These are phyloP conservation scores for Calonectria hawksworthii DNA, from an alignment of 2,329 filamentous ascomycete species.

Conservation along the genomic window DNA sequence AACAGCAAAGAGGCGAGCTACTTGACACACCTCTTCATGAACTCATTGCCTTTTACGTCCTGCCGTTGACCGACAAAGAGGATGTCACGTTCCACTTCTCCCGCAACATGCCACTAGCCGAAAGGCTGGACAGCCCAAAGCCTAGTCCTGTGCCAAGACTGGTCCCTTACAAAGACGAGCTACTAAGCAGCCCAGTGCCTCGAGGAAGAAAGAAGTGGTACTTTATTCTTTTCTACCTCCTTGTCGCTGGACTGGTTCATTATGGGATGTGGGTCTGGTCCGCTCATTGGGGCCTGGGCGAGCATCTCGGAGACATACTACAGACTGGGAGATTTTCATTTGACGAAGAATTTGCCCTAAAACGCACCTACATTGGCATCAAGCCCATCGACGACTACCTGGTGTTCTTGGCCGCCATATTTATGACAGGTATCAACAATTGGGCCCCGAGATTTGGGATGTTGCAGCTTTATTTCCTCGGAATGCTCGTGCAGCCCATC, in stretches of 20 bases:
- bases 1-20: slow-evolving; percentile 15
- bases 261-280: slow-evolving; percentile 23
- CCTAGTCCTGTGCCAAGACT: slow-evolving; percentile 10
- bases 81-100: slow-evolving; percentile 27
- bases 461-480: slow-evolving; percentile 25
- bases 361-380: slow-evolving; percentile 18
- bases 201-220: slow-evolving; percentile 12
- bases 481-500: slow-evolving; percentile 26
- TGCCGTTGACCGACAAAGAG: slow-evolving; percentile 20
- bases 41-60: slow-evolving; percentile 4
- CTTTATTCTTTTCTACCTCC: slow-evolving; percentile 18
- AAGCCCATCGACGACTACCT: slow-evolving; percentile 21
- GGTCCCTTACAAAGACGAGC: slow-evolving; percentile 27
- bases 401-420: slow-evolving; percentile 8
- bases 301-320: slow-evolving; percentile 4
- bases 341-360: slow-evolving; percentile 1
- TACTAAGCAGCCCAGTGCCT: slow-evolving; percentile 1
- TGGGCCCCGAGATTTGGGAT: slow-evolving; percentile 18
- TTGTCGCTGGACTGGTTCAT: slow-evolving; percentile 10
- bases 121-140: slow-evolving; percentile 19
- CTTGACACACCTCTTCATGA: slow-evolving; percentile 20
- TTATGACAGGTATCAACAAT: slow-evolving; percentile 18
- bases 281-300: not conserved
- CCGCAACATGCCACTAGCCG: slow-evolving; percentile 23
- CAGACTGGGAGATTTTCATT: slow-evolving; percentile 4